phyloP scores from a whole-genome alignment of 176 grass and related monocot genomes.

The Cenchrus americanus region DNA sequence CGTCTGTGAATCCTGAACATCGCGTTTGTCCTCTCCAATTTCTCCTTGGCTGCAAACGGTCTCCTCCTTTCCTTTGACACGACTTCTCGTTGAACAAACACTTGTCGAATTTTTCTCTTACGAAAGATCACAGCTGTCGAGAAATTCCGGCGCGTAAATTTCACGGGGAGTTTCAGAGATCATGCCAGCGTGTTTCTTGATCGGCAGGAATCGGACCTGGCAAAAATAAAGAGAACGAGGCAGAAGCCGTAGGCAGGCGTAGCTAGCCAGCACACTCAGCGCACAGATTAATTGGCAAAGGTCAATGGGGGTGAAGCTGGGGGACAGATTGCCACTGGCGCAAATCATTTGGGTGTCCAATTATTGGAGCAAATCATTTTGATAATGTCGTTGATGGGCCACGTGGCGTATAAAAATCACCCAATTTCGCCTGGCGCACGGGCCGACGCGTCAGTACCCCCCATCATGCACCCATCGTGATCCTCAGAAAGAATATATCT shows the following conservation, averaged over 20 bases:
- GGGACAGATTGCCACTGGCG: constrained; percentile 11
- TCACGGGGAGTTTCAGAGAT: not conserved
- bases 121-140: not conserved
- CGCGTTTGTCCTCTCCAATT: constrained; percentile 29
- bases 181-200: constrained; percentile 7
- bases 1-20: not conserved
- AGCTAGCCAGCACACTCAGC: no score
- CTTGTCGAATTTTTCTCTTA: not conserved
- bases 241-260: no score
- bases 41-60: not conserved
- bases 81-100: constrained; percentile 10
- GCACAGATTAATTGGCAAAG: not conserved
- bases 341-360: constrained; percentile 43
- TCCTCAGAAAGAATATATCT: not conserved
- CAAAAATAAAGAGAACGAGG: not conserved
- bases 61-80: constrained; percentile 36
- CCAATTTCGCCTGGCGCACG: not conserved
- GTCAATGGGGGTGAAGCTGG: constrained; percentile 12
- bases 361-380: constrained; percentile 47
- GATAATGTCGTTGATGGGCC: constrained; percentile 26
- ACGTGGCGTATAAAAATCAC: constrained; percentile 34
- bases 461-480: constrained; percentile 18
- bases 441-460: constrained; percentile 38
- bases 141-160: not conserved
- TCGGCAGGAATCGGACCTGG: not conserved